Conservation (phyloP, 768 basidiomycete species). For the Podaxis sp. region DNA sequence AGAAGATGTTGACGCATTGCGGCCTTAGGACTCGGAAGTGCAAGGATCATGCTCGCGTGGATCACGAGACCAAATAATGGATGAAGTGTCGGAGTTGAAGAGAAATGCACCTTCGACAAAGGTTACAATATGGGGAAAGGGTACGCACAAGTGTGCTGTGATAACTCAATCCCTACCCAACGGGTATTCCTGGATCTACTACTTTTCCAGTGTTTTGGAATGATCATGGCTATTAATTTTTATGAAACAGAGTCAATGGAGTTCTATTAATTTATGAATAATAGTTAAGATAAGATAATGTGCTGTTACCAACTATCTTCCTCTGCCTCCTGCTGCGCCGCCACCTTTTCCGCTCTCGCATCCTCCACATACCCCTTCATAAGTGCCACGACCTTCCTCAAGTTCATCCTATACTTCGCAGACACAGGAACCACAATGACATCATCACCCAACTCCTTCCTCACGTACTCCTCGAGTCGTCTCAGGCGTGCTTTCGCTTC, state of each 20-base stretch:
- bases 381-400: constrained; percentile 63
- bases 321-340: constrained; percentile 11
- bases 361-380: constrained; percentile 67
- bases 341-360: constrained; percentile 23
- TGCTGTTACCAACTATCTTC: constrained; percentile 17
- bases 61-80: background rate
- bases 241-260: too few relatives aligned
- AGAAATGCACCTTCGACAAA: background rate
- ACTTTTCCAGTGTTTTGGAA: background rate
- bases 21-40: background rate
- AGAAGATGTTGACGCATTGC: background rate
- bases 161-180: background rate
- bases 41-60: background rate
- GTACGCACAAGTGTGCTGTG: background rate
- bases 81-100: background rate
- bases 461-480: constrained; percentile 57
- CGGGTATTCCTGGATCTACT: background rate
- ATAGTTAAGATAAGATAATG: background rate
- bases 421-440: constrained; percentile 81
- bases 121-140: background rate
- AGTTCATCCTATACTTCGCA: constrained; percentile 84
- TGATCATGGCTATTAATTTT: too few relatives aligned
- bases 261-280: background rate
- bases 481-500: constrained; percentile 58
- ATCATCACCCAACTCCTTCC: constrained; percentile 41